phyloP scores from a whole-genome alignment of 2,329 filamentous ascomycete species.

The Colletotrichum sp. region DNA sequence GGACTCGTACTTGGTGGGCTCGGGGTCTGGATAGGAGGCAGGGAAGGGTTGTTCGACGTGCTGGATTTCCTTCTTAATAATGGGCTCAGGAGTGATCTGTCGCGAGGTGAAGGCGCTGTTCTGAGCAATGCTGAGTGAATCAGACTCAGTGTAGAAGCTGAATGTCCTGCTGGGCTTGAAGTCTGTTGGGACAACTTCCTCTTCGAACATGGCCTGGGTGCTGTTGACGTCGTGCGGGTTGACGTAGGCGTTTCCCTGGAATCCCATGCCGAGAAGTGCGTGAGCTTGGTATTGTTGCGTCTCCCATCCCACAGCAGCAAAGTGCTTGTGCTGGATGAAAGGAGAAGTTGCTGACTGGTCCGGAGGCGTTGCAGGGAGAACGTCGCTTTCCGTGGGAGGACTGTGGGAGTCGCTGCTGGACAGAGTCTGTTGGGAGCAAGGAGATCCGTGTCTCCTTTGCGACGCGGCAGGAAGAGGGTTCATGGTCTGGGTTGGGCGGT shows the following conservation, averaged over 20 bases:
- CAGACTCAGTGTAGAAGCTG: constrained; percentile 9
- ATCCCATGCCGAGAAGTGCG: neutral
- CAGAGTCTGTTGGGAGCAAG: constrained; percentile 41
- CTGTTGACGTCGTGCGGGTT: constrained; percentile 20
- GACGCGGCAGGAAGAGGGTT: constrained; percentile 25
- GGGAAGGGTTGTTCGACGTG: neutral
- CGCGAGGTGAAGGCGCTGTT: neutral
- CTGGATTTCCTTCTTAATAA: constrained; percentile 7
- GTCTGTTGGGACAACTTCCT: neutral
- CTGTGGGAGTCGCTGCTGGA: constrained; percentile 42
- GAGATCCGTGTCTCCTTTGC: constrained; percentile 35
- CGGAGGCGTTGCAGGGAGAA: constrained; percentile 41
- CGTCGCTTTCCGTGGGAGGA: constrained; percentile 44
- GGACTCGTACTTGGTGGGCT: constrained; percentile 20
- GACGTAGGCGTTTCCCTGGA: constrained; percentile 5
- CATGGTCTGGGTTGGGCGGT: neutral
- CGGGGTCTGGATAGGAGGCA: constrained; percentile 4
- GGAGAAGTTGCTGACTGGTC: constrained; percentile 38
- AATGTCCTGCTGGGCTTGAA: neutral
- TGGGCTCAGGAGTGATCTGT: neutral
- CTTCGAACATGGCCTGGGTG: constrained; percentile 11
- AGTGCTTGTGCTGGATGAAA: constrained; percentile 24
- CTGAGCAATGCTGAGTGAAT: neutral
- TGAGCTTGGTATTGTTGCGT: neutral
- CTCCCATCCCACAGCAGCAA: neutral